Evolutionary conservation across 306 rosid species (phyloP), one percentile per base, ranked within the genome.

Genomic region (Corylus heterophylla): DNA sequence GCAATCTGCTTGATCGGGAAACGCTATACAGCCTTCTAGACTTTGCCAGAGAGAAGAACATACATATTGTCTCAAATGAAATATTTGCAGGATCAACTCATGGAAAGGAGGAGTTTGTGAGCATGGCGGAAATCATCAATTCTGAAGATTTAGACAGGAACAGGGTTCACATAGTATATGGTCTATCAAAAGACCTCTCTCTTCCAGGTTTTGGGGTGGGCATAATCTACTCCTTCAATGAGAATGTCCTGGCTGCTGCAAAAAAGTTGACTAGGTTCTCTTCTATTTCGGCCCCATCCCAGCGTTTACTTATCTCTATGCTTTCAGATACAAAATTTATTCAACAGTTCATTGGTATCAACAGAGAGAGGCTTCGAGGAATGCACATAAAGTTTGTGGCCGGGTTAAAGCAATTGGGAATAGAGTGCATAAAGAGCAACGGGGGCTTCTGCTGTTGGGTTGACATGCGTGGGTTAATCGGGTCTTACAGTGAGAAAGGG

Each of bases 381-480:
- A 82, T 89, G 86, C 55, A 88, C 70, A 62, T 62, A 49, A 76
- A 82, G 73, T 88, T 95, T 73, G 89, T 88, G 76, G 82, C 83
- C 63, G 99, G 94, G 59, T 66, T 95, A 84, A 90, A 93, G 86
- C 89, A 90, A 83, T 76, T 93, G 73, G 96, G 90, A 31, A 90
- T 96, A 63, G 83, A 90, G 74, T 91, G 92, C 86, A 76, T 77
- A 5, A 83, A 74, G 74, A 88, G 98, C 87, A 83, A 78, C 35
- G 98, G 94, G 62, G 98, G 99, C 47, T 90, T 87, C 87, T 93
- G 85, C 84, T 93, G 98, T 81, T 91, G 99, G 99, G 99, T 93
- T 11, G 87, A 93, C 88, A 87, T 96, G 97, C 87, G 97, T 66
- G 78, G 83, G 25, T 89, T 87, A 22, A 87, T 89, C 76, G 79